Percentiles rank a stretch among this genome's conserved stretches.
Conservation (phyloP, 352 stramenopile genomes). For the Blastocystis sp. region DNA sequence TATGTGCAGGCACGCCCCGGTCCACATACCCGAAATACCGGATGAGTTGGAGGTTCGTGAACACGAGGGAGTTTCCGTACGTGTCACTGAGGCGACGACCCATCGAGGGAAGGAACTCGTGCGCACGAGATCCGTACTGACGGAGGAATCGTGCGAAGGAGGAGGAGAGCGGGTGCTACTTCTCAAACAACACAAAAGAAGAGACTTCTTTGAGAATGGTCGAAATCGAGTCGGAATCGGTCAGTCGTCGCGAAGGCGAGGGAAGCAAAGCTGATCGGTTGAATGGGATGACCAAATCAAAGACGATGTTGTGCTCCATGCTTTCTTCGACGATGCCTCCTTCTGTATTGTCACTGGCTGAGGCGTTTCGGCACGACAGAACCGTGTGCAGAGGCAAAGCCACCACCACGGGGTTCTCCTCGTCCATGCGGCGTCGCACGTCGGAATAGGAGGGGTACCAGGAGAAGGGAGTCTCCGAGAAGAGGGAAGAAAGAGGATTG, state of each 20-base stretch:
- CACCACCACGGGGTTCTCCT: neutral
- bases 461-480: neutral
- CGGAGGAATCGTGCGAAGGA: neutral
- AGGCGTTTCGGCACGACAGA: neutral
- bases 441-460: neutral
- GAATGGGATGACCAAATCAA: neutral
- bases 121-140: neutral
- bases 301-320: neutral
- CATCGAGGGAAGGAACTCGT: neutral
- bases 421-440: no score
- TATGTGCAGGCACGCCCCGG: slow-evolving; percentile 84
- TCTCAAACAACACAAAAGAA: neutral
- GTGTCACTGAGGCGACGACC: slow-evolving; percentile 76
- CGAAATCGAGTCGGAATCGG: neutral
- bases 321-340: neutral
- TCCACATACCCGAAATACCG: slow-evolving; percentile 79
- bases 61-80: slow-evolving; percentile 85
- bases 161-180: slow-evolving; percentile 20
- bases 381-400: neutral
- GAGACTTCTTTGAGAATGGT: neutral
- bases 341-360: neutral
- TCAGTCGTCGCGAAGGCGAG: neutral
- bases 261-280: neutral
- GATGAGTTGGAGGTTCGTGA: slow-evolving; percentile 88
- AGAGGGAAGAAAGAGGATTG: neutral